phyloP scores from a whole-genome alignment of 305 asterid genomes.

The Solanum aculeatissimum region DNA sequence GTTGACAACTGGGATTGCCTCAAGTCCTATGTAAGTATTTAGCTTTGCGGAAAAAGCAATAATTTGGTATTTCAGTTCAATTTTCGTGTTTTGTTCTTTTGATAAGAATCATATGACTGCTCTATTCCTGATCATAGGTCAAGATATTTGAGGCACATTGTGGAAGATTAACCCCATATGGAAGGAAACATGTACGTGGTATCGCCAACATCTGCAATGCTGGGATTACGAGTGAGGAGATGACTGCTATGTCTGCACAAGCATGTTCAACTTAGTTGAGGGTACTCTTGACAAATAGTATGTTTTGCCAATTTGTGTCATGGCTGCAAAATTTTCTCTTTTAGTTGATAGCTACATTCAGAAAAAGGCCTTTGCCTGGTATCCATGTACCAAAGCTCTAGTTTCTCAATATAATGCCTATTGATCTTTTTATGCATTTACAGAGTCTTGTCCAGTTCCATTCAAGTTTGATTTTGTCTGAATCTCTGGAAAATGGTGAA shows the following conservation, averaged over 20 bases:
- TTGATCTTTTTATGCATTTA: not conserved
- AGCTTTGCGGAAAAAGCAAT: not conserved
- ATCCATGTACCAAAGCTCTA: not conserved
- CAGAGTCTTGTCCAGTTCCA: not conserved
- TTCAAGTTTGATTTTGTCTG: not conserved
- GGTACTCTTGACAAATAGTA: not conserved
- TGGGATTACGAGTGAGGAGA: not conserved
- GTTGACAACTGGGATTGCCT: slow-evolving; percentile 32
- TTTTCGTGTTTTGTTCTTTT: not conserved
- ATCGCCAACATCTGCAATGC: not conserved
- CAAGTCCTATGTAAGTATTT: slow-evolving; percentile 16
- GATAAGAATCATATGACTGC: not conserved
- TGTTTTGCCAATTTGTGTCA: not conserved
- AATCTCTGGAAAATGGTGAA: not conserved
- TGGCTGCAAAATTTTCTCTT: not conserved
- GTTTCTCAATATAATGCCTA: not conserved
- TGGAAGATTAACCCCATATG: not conserved
- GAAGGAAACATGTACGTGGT: not conserved
- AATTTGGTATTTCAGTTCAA: not conserved
- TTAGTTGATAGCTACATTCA: not conserved
- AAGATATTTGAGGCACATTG: not conserved
- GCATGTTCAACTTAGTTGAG: not conserved
- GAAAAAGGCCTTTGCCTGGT: not conserved
- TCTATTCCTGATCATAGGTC: not conserved
- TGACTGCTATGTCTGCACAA: not conserved